Evolutionary conservation across 2,329 filamentous ascomycete species (phyloP).

Genomic region (Chrysoporthe puriensis): DNA sequence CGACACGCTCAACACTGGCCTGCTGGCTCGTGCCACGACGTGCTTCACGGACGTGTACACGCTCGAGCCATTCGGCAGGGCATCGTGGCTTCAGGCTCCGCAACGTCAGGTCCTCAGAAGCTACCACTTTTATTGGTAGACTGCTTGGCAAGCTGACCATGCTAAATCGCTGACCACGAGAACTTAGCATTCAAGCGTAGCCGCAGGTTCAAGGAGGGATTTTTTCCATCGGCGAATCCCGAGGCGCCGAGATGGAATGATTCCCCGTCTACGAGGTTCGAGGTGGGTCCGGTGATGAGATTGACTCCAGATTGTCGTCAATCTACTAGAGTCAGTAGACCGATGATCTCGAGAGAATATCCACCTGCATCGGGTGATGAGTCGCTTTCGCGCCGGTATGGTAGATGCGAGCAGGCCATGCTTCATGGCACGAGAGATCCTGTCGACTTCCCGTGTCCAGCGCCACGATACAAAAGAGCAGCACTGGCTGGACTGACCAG

Average conservation of each 20-base stretch:
- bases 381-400: background rate
- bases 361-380: slow-evolving; percentile 5
- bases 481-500: background rate
- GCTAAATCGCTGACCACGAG: too few relatives aligned
- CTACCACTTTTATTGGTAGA: background rate
- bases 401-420: background rate
- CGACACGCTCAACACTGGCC: background rate
- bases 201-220: background rate
- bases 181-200: background rate
- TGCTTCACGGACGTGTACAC: background rate
- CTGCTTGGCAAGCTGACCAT: background rate
- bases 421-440: background rate
- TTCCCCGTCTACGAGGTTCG: background rate
- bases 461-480: background rate
- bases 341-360: background rate
- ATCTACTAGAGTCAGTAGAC: background rate
- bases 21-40: background rate
- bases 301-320: slow-evolving; percentile 11
- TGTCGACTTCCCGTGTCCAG: background rate
- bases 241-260: background rate
- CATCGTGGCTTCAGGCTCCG: background rate
- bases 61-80: background rate
- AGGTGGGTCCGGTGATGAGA: slow-evolving; percentile 4
- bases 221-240: slow-evolving; percentile 2
- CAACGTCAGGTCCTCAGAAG: background rate